Base-by-base conservation (phyloP, 257 asterid genomes). In the Plantago major region DNA sequence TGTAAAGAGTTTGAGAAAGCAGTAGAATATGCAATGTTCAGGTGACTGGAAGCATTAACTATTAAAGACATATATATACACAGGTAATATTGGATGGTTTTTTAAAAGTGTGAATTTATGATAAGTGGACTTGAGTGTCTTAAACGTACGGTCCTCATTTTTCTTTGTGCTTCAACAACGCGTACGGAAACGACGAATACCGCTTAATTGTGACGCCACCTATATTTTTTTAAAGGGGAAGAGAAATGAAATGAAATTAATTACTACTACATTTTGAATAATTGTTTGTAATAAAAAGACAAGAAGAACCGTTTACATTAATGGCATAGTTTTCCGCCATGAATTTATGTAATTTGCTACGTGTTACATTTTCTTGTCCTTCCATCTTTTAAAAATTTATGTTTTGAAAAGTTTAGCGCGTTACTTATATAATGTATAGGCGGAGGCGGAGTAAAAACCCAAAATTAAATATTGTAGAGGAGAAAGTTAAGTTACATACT, bases 121-220 rank as follows among this genome's bases (percentile, higher is more conserved):
- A 78, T 69, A 78, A 75, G 81, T 69, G 58, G 84, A 72, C 67
- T 72, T 45, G 8, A n/a, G 78, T 62, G 62, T 60, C 19, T 42
- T 17, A 62, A 72, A 79, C 28, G 84, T 79, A 79, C 79, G 81
- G 78, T 33, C 16, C 17, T 49, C 18, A 0, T 28, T 6, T 17
- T 22, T 51, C 55, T 18, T 38, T 18, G 17, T 14, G 3, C 18
- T 48, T 16, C 11, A 16, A 16, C 4, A 1, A 1, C 13, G 30
- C 57, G 71, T 74, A 74, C 79, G 77, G 72, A 64, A 58, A 52
- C 22, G 22, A 26, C 63, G 58, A 26, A 22, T 45, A 46, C 60
- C 43, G 74, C 52, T 60, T 18, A 26, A 18, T 28, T 3, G 15
- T 43, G 10, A 52, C 15, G 48, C 26, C 11, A 6, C 46, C n/a